Evolutionary conservation across 106 monocot species (phyloP).

Genomic region (Acorus gramineus): DNA sequence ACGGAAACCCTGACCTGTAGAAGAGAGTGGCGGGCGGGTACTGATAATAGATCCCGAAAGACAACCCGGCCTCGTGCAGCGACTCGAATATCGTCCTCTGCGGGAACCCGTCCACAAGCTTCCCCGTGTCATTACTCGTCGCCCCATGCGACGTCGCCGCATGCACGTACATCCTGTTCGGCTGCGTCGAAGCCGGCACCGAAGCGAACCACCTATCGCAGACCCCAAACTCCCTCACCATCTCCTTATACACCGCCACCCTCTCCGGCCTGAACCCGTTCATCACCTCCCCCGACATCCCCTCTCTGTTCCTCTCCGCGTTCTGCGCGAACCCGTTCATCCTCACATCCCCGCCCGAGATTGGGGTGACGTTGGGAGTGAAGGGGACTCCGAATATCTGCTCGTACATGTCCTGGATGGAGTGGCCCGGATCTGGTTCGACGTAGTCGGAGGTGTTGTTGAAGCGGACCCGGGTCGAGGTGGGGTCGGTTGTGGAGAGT

Average conservation of each 20-base stretch:
- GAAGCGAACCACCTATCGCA: slow-evolving; percentile 96
- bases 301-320: slow-evolving; percentile 51
- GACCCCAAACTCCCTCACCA: slow-evolving; percentile 71
- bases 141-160: slow-evolving; percentile 82
- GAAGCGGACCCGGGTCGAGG: slow-evolving; percentile 42
- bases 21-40: slow-evolving; percentile 74
- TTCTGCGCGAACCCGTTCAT: slow-evolving; percentile 92
- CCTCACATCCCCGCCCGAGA: slow-evolving; percentile 23
- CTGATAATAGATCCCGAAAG: slow-evolving; percentile 89
- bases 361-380: slow-evolving; percentile 28
- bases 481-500: slow-evolving; percentile 45
- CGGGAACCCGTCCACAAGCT: slow-evolving; percentile 53
- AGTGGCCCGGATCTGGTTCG: slow-evolving; percentile 92
- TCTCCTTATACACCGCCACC: slow-evolving; percentile 67
- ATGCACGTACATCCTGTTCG: slow-evolving; percentile 81
- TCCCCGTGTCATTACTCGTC: slow-evolving; percentile 59
- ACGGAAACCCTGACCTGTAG: slow-evolving; percentile 36
- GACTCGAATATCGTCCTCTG: slow-evolving; percentile 90
- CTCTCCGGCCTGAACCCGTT: slow-evolving; percentile 70
- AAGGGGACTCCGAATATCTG: slow-evolving; percentile 66
- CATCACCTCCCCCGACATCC: slow-evolving; percentile 62
- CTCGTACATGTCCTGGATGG: slow-evolving; percentile 93
- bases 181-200: slow-evolving; percentile 84
- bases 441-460: slow-evolving; percentile 51
- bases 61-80: slow-evolving; percentile 49